Evolutionary conservation across 31 red algal genomes (phyloP).

Genomic region (Pterothamnion heteromorphum): DNA sequence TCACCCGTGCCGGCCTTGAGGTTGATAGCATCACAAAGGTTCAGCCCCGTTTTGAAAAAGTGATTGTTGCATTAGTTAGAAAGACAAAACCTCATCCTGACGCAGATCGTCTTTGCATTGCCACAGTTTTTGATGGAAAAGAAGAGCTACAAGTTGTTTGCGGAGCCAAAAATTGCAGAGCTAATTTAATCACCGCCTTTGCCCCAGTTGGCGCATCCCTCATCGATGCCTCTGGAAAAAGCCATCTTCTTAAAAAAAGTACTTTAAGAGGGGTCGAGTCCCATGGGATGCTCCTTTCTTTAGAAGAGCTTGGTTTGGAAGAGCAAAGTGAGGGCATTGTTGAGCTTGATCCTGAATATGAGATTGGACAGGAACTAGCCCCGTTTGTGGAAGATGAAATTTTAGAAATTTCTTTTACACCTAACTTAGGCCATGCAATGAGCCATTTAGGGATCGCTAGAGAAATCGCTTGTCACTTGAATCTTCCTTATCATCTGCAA

Average conservation of each 20-base stretch:
- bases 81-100: not conserved
- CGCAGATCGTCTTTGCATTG: not conserved
- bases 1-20: not conserved
- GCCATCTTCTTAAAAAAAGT: not conserved
- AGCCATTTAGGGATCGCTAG: constrained; percentile 2
- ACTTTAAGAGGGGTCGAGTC: not conserved
- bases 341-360: not conserved
- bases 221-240: too few species aligned
- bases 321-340: not conserved
- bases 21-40: not conserved
- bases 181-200: not conserved
- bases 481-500: not conserved
- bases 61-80: constrained; percentile 5
- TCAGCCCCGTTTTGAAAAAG: not conserved
- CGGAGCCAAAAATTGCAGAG: not conserved
- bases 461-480: not conserved
- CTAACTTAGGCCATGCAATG: not conserved
- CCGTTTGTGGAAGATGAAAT: not conserved
- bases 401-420: constrained; percentile 3
- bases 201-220: not conserved
- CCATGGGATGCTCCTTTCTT: not conserved
- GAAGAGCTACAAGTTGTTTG: constrained; percentile 14
- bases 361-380: not conserved
- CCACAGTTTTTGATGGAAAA: not conserved
- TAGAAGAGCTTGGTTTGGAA: not conserved